Conservation (phyloP, 805 yeast species). For the Ogataea haglerorum region DNA sequence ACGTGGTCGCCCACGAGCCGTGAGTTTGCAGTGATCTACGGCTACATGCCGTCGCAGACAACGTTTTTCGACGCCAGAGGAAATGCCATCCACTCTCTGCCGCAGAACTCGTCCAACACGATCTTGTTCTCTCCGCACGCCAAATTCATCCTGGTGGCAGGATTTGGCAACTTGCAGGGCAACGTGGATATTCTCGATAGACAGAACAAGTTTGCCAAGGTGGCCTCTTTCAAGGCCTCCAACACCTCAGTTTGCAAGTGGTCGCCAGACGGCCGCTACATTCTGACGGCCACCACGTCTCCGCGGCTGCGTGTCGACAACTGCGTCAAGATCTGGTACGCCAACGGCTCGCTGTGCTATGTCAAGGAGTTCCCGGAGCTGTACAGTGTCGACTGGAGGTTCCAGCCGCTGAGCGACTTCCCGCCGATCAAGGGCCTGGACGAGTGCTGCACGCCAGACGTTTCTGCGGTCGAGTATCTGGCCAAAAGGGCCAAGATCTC, state of each 20-base stretch:
- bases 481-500: constrained; percentile 38
- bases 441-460: constrained; percentile 66
- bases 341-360: constrained; percentile 75
- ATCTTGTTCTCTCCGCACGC: constrained; percentile 93
- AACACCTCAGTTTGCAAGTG: constrained; percentile 96
- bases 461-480: constrained; percentile 59
- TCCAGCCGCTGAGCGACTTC: constrained; percentile 51
- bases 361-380: constrained; percentile 80
- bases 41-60: constrained; percentile 96
- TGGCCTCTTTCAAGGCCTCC: constrained; percentile 82
- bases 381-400: constrained; percentile 81
- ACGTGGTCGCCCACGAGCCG: constrained; percentile 96
- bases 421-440: constrained; percentile 50
- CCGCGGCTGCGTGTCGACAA: constrained; percentile 97
- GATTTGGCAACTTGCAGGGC: constrained; percentile 97
- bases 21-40: constrained; percentile 96
- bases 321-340: constrained; percentile 92
- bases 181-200: constrained; percentile 93
- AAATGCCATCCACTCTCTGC: constrained; percentile 74
- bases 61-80: constrained; percentile 95
- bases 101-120: constrained; percentile 86
- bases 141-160: constrained; percentile 85
- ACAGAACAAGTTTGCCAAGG: constrained; percentile 74
- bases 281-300: constrained; percentile 93
- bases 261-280: constrained; percentile 95